These are phyloP conservation scores for Thraustotheca clavata DNA, from an alignment of 352 stramenopile species.

Conservation along the genomic window DNA sequence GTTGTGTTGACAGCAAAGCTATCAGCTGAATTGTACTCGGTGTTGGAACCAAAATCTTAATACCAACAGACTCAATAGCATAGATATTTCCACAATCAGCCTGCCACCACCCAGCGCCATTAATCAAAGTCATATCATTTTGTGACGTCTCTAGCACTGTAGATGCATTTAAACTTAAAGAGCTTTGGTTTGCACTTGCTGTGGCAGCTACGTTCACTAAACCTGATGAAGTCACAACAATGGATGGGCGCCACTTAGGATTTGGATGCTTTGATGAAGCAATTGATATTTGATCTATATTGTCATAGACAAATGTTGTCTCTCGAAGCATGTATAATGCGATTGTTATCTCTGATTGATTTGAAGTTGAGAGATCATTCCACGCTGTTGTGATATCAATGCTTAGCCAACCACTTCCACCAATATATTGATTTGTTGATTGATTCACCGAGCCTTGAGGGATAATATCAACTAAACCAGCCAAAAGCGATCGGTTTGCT, in stretches of 20 bases:
- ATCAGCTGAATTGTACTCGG: not conserved
- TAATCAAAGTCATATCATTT: not conserved
- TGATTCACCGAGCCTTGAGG: constrained; percentile 33
- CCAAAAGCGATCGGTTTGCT: not conserved
- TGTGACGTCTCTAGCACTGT: not conserved
- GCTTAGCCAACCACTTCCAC: constrained; percentile 42
- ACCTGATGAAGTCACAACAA: constrained; percentile 40
- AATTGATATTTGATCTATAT: constrained; percentile 44
- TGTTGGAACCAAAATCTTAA: constrained; percentile 23
- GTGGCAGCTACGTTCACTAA: constrained; percentile 38
- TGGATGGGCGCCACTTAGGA: constrained; percentile 29
- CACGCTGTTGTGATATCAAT: constrained; percentile 57
- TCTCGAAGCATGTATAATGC: constrained; percentile 39
- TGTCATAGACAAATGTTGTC: constrained; percentile 39
- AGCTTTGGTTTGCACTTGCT: not conserved
- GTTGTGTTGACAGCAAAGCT: not conserved
- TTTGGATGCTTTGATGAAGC: constrained; percentile 45
- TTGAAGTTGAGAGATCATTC: constrained; percentile 36
- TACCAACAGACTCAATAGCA: constrained; percentile 40
- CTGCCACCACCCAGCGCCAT: constrained; percentile 43
- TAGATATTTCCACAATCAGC: constrained; percentile 29
- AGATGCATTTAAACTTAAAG: constrained; percentile 20
- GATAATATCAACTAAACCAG: constrained; percentile 28
- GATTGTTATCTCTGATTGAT: constrained; percentile 36
- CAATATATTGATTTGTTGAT: constrained; percentile 31